A percentile compares a stretch with the other conserved stretches of the same genome.
These are phyloP conservation scores for Rhododendron molle DNA, from an alignment of 148 eudicot genomes.

Conservation along the genomic window DNA sequence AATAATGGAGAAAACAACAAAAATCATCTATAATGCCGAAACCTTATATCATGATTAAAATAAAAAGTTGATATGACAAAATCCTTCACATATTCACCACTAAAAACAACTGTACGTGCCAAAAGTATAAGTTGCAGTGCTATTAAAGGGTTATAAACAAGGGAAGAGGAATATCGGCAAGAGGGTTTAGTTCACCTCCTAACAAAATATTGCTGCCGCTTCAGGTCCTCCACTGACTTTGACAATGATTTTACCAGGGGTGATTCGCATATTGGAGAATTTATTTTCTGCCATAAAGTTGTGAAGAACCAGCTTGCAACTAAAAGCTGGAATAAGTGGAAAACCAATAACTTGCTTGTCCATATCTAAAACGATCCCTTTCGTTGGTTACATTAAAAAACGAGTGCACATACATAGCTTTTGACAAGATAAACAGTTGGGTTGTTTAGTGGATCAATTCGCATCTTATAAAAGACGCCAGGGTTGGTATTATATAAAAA, in stretches of 20 bases:
- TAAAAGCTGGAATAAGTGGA: neutral
- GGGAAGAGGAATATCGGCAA: neutral
- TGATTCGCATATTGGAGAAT: neutral
- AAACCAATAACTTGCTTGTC: neutral
- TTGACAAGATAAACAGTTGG: neutral
- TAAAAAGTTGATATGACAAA: neutral
- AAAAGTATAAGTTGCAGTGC: neutral
- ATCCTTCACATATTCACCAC: neutral
- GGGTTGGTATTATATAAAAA: neutral
- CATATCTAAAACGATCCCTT: neutral
- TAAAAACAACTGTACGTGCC: neutral
- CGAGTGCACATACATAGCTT: neutral
- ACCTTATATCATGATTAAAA: neutral
- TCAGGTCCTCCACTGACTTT: neutral
- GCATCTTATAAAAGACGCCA: neutral
- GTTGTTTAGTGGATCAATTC: neutral
- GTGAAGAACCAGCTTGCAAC: neutral
- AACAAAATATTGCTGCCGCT: neutral
- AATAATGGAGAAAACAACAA: neutral
- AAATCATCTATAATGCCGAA: neutral
- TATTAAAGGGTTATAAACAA: neutral
- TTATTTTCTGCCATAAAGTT: neutral
- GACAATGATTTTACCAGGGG: neutral
- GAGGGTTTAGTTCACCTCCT: neutral
- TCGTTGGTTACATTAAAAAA: neutral